Percentiles rank a stretch among this genome's conserved stretches.
Conservation (phyloP, 2,329 filamentous ascomycete species). For the Diatrype stigma region DNA sequence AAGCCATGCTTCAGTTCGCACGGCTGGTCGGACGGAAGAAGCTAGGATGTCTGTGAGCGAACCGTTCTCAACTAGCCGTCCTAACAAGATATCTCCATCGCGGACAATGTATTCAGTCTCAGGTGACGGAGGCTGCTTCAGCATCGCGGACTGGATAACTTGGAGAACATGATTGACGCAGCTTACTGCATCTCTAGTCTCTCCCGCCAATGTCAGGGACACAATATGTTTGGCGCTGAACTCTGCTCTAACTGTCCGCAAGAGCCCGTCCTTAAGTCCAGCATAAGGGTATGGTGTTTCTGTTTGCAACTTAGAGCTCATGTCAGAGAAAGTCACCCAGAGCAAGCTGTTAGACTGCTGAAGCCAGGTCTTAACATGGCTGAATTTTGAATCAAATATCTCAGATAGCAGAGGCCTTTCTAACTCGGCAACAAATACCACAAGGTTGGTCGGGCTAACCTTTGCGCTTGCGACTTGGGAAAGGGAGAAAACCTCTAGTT, state of each 20-base stretch:
- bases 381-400: too few species aligned
- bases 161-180: too few species aligned
- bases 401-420: too few species aligned
- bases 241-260: conserved; percentile 6
- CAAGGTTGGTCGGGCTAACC: too few species aligned
- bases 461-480: too few species aligned
- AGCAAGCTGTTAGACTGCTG: conserved; percentile 1
- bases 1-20: conserved; percentile 1
- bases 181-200: not conserved
- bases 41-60: too few species aligned
- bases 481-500: too few species aligned
- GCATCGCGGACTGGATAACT: too few species aligned
- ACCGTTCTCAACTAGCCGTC: not conserved
- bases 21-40: too few species aligned
- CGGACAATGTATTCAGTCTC: conserved; percentile 7
- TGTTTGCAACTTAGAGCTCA: too few species aligned
- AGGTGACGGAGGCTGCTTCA: too few species aligned
- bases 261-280: conserved; percentile 2
- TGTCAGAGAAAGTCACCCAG: conserved; percentile 10
- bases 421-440: too few species aligned
- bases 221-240: conserved; percentile 2
- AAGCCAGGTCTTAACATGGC: not conserved
- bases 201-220: conserved; percentile 3
- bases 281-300: not conserved
- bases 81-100: not conserved